A percentile compares a stretch with the other conserved stretches of the same genome.
phyloP scores from a whole-genome alignment of 108 stramenopile genomes.

The Ochromonas danica region DNA sequence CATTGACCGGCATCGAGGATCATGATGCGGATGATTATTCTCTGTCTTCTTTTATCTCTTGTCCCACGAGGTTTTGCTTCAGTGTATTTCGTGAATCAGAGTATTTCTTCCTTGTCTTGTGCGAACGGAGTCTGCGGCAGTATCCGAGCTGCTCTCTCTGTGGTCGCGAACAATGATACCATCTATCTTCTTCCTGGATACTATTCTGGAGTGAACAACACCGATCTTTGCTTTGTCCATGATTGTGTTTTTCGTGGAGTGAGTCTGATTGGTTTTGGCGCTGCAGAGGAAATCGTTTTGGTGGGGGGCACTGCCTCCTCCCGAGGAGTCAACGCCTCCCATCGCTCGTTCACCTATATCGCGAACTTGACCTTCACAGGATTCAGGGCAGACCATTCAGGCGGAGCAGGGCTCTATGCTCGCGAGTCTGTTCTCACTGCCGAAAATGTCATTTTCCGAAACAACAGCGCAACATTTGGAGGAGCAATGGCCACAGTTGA shows the following conservation, averaged over 20 bases:
- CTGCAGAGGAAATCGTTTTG: neutral
- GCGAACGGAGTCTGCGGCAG: too few relatives aligned
- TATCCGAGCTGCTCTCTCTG: neutral
- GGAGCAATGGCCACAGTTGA: neutral
- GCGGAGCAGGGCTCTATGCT: neutral
- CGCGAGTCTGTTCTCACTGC: neutral
- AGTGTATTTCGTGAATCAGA: too few relatives aligned
- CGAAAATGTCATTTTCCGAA: neutral
- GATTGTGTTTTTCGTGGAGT: neutral
- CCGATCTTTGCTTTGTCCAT: neutral
- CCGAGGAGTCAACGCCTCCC: neutral
- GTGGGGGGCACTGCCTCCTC: neutral
- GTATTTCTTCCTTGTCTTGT: too few relatives aligned
- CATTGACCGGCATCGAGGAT: too few relatives aligned
- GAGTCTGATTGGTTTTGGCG: neutral
- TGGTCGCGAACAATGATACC: neutral
- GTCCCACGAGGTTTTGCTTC: too few relatives aligned
- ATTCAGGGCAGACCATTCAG: neutral
- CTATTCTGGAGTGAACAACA: neutral
- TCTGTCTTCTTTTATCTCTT: too few relatives aligned
- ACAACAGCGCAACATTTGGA: slow-evolving; percentile 8
- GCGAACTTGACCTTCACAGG: neutral
- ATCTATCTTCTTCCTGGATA: neutral
- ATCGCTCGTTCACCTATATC: neutral
- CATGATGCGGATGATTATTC: too few relatives aligned